Evolutionary conservation across 2,329 filamentous ascomycete genomes (phyloP), one percentile per base, ranked within the genome.

Genomic region (Penicillium sp.): DNA sequence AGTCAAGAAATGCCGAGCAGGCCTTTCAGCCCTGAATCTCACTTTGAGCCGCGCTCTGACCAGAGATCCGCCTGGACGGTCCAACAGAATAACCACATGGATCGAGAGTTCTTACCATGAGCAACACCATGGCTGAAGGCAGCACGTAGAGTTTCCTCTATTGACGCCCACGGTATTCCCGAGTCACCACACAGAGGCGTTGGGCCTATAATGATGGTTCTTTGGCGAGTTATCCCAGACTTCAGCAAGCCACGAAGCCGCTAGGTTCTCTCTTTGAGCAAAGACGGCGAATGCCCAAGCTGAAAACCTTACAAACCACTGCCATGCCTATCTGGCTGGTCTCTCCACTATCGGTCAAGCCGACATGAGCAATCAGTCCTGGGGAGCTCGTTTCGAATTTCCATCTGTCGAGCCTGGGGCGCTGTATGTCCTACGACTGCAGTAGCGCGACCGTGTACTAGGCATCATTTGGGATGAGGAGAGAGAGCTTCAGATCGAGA

Each of bases 301-400:
- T 27, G 24, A n/a, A 50, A 31, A 27, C 24, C 24, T 27, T 27
- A 27, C 24, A 6, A 27, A 27, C 24, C 24, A 6, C 6, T 27
- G 5, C 24, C 24, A 27, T 22, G 22, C 22, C 22, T 27, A 27
- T 27, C 22, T 22, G 27, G 9, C n/a, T 50, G 16, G n/a, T 19
- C 19, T 44, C 19, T 31, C 27, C 27, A 31, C 27, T 10, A 31
- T 31, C 51, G 51, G 51, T 14, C 22, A 44, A 24, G 27, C 51
- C 51, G 51, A 44, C 33, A 54, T 16, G 14, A 46, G 39, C 27
- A 22, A 54, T 24, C 7, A n/a, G 41, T 16, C 16, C n/a, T 11
- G 16, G 24, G 22, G 39, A 36, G 24, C 51, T 54, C 51, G 51
- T 54, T 22, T 46, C 35, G 40, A 54, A 46, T 54, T 54, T 37